These are phyloP conservation scores for Zhuliangozyma blackwelliae DNA, from an alignment of 1,139 yeast genomes.

Conservation along the genomic window DNA sequence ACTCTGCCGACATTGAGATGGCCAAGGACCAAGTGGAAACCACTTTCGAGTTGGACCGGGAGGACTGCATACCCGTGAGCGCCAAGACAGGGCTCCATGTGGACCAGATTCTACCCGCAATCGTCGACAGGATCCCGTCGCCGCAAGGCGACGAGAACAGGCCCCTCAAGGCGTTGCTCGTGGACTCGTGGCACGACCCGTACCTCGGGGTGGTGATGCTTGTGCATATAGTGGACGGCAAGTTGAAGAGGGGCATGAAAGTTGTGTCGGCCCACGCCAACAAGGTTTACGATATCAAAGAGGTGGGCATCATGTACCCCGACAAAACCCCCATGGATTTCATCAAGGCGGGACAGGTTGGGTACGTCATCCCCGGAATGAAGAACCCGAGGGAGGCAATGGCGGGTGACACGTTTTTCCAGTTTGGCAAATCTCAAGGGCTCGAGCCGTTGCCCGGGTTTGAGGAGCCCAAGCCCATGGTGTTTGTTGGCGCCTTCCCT, in stretches of 20 bases:
- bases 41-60: conserved; percentile 73
- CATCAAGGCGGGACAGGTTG: conserved; percentile 88
- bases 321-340: conserved; percentile 62
- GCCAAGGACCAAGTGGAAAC: conserved; percentile 80
- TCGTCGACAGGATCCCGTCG: conserved; percentile 70
- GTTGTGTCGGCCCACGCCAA: conserved; percentile 75
- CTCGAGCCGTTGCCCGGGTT: conserved; percentile 87
- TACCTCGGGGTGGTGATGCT: conserved; percentile 91
- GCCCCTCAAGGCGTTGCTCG: conserved; percentile 75
- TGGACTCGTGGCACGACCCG: conserved; percentile 96
- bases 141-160: conserved; percentile 52
- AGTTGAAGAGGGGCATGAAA: conserved; percentile 66
- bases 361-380: conserved; percentile 91
- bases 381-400: conserved; percentile 80
- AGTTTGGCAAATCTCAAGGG: conserved; percentile 53
- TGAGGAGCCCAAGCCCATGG: conserved; percentile 97
- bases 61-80: conserved; percentile 80
- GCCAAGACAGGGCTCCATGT: conserved; percentile 90
- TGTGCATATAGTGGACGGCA: conserved; percentile 82
- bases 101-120: conserved; percentile 69
- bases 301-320: conserved; percentile 94
- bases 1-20: conserved; percentile 77
- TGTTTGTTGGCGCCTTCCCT: conserved; percentile 96
- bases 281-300: conserved; percentile 78
- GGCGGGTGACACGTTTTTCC: conserved; percentile 87